phyloP scores from a whole-genome alignment of 441 rosid species.

The Mallotus japonicus region DNA sequence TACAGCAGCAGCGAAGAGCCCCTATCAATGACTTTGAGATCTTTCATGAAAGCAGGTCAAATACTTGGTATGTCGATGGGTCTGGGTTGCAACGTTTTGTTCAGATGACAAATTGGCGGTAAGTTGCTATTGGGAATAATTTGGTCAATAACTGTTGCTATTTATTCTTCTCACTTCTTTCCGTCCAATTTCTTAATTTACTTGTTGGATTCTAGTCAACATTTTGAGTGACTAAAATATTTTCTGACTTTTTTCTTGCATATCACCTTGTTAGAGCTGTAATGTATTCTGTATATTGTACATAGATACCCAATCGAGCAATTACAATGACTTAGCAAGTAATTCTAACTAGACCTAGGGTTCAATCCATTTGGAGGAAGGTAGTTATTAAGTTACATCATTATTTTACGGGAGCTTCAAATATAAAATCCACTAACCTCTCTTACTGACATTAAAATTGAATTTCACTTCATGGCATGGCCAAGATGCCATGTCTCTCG shows the following conservation, averaged over 20 bases:
- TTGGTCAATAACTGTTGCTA: not conserved
- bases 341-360: not conserved
- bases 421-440: not conserved
- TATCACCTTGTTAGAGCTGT: not conserved
- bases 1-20: constrained; percentile 61
- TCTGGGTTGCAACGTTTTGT: constrained; percentile 85
- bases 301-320: not conserved
- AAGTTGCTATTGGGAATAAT: constrained; percentile 7
- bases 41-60: constrained; percentile 49
- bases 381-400: not conserved
- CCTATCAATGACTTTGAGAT: constrained; percentile 81
- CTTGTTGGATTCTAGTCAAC: not conserved
- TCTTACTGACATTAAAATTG: not conserved
- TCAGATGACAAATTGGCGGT: constrained; percentile 98
- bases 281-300: not conserved
- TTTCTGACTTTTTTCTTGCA: not conserved
- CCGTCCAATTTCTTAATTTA: not conserved
- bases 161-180: not conserved
- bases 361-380: not conserved
- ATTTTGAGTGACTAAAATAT: not conserved
- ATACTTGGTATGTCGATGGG: constrained; percentile 77
- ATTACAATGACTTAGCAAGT: not conserved
- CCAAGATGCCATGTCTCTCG: not conserved
- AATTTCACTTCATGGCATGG: not conserved
- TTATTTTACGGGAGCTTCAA: not conserved